phyloP scores from a whole-genome alignment of 306 rosid genomes.

The Pyrus betulifolia region DNA sequence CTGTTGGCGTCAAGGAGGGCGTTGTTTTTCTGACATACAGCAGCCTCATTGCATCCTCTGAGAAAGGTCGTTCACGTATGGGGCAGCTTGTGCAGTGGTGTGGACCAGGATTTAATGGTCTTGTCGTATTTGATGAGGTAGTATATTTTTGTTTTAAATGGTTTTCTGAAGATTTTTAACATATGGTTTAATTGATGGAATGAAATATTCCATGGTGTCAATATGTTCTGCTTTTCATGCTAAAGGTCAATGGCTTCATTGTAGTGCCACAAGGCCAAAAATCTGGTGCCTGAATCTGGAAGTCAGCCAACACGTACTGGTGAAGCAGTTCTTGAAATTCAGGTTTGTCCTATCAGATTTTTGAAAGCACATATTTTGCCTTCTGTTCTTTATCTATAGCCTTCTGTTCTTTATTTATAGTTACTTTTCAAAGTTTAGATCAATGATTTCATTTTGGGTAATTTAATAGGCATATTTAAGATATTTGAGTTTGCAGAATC shows the following conservation, averaged over 20 bases:
- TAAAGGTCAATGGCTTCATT: constrained; percentile 50
- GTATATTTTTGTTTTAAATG: neutral
- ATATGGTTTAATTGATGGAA: neutral
- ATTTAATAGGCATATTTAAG: neutral
- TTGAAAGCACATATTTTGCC: constrained; percentile 1
- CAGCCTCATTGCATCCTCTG: constrained; percentile 96
- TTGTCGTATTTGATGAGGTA: constrained; percentile 88
- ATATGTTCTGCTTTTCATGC: constrained; percentile 29
- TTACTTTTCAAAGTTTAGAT: neutral
- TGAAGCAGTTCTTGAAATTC: constrained; percentile 93
- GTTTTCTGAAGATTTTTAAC: neutral
- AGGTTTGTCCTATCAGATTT: constrained; percentile 45
- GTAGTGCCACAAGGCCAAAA: constrained; percentile 98
- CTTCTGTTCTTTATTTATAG: neutral
- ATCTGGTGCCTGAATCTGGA: constrained; percentile 97
- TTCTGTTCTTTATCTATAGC: neutral
- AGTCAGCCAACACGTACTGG: constrained; percentile 99
- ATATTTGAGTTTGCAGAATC: neutral
- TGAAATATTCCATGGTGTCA: constrained; percentile 23
- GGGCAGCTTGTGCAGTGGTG: constrained; percentile 98
- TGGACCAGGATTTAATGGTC: constrained; percentile 77
- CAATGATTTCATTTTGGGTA: neutral
- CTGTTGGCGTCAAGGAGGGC: constrained; percentile 85
- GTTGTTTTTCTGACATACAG: constrained; percentile 89
- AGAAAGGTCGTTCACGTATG: constrained; percentile 90